Conservation (phyloP, 2,329 filamentous ascomycete species). For the Dothistroma pini region DNA sequence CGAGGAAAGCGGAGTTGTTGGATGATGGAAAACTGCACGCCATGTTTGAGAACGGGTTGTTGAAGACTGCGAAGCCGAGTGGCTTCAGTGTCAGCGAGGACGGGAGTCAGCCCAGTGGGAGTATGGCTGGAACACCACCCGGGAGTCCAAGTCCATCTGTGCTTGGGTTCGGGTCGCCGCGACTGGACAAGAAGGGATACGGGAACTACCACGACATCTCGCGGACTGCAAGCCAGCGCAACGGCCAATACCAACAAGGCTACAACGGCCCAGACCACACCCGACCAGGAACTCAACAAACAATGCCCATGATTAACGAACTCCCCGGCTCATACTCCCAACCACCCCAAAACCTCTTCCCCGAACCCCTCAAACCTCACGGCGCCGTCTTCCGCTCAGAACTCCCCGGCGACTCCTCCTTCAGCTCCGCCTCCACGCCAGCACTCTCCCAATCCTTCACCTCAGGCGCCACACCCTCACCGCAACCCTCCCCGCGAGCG, state of each 20-base stretch:
- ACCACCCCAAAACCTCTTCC: constrained; percentile 26
- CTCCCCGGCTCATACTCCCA: constrained; percentile 40
- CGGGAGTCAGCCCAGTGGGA: constrained; percentile 6
- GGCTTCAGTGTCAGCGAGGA: constrained; percentile 31
- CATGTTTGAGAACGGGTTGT: constrained; percentile 63
- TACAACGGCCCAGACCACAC: constrained; percentile 26
- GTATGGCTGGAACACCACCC: constrained; percentile 16
- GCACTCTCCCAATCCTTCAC: neutral
- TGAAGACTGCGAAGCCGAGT: constrained; percentile 56
- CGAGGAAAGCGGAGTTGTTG: constrained; percentile 64
- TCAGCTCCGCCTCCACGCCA: constrained; percentile 4
- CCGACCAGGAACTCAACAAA: constrained; percentile 16
- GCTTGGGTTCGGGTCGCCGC: constrained; percentile 12
- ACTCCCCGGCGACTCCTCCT: constrained; percentile 27
- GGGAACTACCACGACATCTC: constrained; percentile 31
- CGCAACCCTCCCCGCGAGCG: constrained; percentile 19
- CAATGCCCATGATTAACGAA: constrained; percentile 37
- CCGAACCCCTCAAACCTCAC: constrained; percentile 22
- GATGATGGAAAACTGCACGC: constrained; percentile 63
- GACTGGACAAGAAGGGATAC: constrained; percentile 27
- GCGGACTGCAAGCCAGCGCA: constrained; percentile 15
- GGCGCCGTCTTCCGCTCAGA: constrained; percentile 28
- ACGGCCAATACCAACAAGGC: constrained; percentile 25
- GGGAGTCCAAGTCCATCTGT: constrained; percentile 19
- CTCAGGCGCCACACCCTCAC: constrained; percentile 11